These are phyloP conservation scores for Heteromeles arbutifolia DNA, from an alignment of 306 rosid species.

Conservation along the genomic window DNA sequence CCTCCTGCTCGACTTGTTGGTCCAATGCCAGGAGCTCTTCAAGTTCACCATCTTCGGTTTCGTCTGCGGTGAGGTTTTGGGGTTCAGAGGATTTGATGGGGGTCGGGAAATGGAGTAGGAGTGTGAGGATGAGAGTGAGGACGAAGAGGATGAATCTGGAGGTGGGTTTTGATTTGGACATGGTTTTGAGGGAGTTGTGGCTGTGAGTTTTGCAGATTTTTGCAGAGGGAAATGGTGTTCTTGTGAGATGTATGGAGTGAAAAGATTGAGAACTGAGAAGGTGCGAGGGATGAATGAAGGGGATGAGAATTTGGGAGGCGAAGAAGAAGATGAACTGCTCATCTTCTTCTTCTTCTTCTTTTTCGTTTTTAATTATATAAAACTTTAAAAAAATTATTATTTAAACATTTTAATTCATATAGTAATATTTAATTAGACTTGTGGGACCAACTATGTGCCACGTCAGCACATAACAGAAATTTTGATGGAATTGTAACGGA, in stretches of 20 bases:
- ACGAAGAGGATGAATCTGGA: slow-evolving; percentile 37
- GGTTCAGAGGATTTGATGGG: slow-evolving; percentile 37
- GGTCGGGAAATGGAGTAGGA: slow-evolving; percentile 24
- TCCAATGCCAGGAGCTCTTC: slow-evolving; percentile 79
- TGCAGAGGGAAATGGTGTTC: neutral
- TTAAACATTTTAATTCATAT: too few relatives aligned
- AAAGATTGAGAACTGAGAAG: slow-evolving; percentile 5
- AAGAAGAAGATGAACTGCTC: too few relatives aligned
- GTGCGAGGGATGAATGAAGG: neutral
- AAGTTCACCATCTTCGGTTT: slow-evolving; percentile 43
- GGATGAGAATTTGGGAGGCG: neutral
- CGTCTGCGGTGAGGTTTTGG: slow-evolving; percentile 11
- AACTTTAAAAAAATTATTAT: too few relatives aligned
- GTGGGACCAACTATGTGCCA: too few relatives aligned
- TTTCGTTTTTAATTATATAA: too few relatives aligned
- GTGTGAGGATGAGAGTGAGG: slow-evolving; percentile 54
- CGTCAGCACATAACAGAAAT: too few relatives aligned
- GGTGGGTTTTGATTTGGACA: slow-evolving; percentile 44
- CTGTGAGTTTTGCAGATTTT: neutral
- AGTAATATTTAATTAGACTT: too few relatives aligned
- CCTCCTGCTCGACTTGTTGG: slow-evolving; percentile 45
- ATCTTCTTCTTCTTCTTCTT: too few relatives aligned
- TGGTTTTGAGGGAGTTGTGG: slow-evolving; percentile 8
- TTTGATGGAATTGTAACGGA: too few relatives aligned
- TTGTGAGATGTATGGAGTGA: slow-evolving; percentile 37